phyloP scores from a whole-genome alignment of 306 rosid species.

The Glycine tomentella region DNA sequence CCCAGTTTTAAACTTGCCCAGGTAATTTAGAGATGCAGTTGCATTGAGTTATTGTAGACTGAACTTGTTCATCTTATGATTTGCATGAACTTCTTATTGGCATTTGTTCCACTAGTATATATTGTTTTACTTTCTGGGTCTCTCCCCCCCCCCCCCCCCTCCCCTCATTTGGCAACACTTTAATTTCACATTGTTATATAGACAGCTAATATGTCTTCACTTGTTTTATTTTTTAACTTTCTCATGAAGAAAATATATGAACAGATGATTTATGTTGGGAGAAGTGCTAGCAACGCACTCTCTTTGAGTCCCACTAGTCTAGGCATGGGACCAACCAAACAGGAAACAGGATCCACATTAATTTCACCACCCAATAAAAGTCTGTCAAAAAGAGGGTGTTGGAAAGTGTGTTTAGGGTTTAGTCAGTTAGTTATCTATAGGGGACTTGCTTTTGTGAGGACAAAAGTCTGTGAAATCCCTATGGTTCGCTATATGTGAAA shows the following conservation, averaged over 20 bases:
- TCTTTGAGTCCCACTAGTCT: background rate
- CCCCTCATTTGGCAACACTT: no score
- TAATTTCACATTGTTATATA: no score
- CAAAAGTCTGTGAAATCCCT: no score
- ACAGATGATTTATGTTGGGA: no score
- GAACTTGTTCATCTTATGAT: constrained; percentile 39
- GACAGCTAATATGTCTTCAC: no score
- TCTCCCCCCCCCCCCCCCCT: no score
- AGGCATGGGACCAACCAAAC: background rate
- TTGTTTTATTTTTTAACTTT: no score
- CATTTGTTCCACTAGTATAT: background rate
- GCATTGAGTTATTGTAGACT: constrained; percentile 19
- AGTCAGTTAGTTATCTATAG: no score
- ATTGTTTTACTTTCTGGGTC: no score
- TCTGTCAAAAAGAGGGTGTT: background rate
- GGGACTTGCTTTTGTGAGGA: no score
- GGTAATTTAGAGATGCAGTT: constrained; percentile 61
- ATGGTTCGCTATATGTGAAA: background rate
- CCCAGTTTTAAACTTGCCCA: constrained; percentile 99
- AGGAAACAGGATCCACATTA: background rate
- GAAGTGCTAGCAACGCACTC: no score
- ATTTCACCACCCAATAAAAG: background rate
- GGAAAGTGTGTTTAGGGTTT: background rate
- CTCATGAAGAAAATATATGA: no score
- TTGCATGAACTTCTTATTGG: constrained; percentile 30